Evolutionary conservation across 2,329 filamentous ascomycete genomes (phyloP).

Genomic region (Penicillium concentricum): DNA sequence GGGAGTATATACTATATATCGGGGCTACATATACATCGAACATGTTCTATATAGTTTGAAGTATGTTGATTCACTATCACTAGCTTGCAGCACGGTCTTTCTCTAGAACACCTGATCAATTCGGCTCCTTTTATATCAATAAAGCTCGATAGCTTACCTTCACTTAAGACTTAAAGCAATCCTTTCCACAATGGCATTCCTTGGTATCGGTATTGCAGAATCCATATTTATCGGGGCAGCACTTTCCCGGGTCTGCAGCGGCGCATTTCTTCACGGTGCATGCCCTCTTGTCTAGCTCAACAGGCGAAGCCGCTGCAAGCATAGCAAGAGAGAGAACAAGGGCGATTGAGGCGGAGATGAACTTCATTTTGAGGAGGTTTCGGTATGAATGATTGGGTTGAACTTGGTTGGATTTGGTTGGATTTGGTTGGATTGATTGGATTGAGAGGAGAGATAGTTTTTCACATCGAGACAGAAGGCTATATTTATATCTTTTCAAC

Average conservation of each 20-base stretch:
- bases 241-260: not conserved
- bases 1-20: no score
- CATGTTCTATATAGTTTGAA: not conserved
- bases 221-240: not conserved
- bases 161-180: not conserved
- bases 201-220: not conserved
- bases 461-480: not conserved
- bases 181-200: not conserved
- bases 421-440: not conserved
- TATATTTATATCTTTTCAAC: not conserved
- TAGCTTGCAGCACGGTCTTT: not conserved
- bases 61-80: not conserved
- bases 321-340: not conserved
- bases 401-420: not conserved
- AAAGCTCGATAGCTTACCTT: not conserved
- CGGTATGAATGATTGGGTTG: not conserved
- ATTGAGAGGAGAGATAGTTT: not conserved
- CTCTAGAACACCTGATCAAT: not conserved
- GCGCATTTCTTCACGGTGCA: not conserved
- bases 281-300: not conserved
- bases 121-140: not conserved
- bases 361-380: not conserved
- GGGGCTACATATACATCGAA: no score
- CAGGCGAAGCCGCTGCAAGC: not conserved
- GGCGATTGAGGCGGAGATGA: not conserved